Conservation (phyloP, 495 filamentous ascomycete species). For the Xylaria flabelliformis region DNA sequence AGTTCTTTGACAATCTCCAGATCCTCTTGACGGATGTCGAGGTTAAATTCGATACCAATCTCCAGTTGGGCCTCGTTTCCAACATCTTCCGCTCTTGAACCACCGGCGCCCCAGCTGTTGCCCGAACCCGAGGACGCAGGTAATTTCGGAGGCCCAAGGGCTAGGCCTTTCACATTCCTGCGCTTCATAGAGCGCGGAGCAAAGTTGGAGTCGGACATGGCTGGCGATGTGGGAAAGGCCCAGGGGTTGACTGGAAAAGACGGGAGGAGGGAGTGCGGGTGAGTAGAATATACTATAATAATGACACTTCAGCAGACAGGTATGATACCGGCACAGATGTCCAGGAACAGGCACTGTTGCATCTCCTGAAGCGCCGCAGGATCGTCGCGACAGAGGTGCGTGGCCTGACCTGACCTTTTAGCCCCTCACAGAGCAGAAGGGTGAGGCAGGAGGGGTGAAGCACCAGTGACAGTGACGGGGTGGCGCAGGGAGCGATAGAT, state of each 20-base stretch:
- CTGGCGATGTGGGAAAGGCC: constrained; percentile 34
- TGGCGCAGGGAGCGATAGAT: constrained; percentile 17
- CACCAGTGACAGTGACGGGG: constrained; percentile 1
- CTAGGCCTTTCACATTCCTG: constrained; percentile 97
- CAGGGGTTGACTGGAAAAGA: constrained; percentile 10
- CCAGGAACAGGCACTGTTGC: constrained; percentile 21
- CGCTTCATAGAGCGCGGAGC: constrained; percentile 92
- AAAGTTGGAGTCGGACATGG: constrained; percentile 80
- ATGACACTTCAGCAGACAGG: constrained; percentile 3
- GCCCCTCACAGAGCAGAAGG: constrained; percentile 28
- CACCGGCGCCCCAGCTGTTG: constrained; percentile 60
- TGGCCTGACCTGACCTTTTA: constrained; percentile 25
- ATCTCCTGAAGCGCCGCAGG: constrained; percentile 22
- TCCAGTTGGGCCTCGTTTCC: constrained; percentile 77
- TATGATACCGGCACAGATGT: constrained; percentile 16
- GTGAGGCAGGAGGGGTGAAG: constrained; percentile 26
- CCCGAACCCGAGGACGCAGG: constrained; percentile 49
- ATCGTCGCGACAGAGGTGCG: constrained; percentile 22
- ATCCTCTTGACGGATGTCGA: constrained; percentile 92
- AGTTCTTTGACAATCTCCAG: constrained; percentile 92
- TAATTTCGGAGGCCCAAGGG: constrained; percentile 64
- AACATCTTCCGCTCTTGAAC: constrained; percentile 59
- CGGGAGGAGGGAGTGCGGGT: constrained; percentile 10
- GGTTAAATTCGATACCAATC: constrained; percentile 94
- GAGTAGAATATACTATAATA: neutral